Evolutionary conservation across 192 early-diverging fungal species (phyloP), one percentile per base, ranked within the genome.

Genomic region (Dimargaris cristalligena): DNA sequence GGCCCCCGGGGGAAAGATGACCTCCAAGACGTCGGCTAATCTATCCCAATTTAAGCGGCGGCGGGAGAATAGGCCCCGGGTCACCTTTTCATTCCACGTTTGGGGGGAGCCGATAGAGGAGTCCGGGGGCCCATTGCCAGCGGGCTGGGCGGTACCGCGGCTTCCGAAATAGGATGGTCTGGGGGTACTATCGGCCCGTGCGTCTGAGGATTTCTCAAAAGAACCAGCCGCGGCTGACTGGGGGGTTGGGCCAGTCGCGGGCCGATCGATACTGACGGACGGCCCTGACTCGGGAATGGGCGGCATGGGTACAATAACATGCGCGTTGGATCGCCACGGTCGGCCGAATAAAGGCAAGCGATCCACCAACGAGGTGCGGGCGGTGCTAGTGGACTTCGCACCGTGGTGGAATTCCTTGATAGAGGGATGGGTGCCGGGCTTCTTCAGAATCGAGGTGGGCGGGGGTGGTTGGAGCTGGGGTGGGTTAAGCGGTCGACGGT

Each of bases 401-500:
- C n/a, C n/a, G n/a, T n/a, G n/a, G n/a, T n/a, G n/a, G n/a, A n/a
- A n/a, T n/a, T n/a, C n/a, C n/a, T n/a, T n/a, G n/a, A n/a, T n/a
- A n/a, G n/a, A n/a, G n/a, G n/a, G n/a, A n/a, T n/a, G n/a, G n/a
- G n/a, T n/a, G n/a, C n/a, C n/a, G n/a, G n/a, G n/a, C n/a, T n/a
- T n/a, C n/a, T n/a, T n/a, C n/a, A n/a, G n/a, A n/a, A n/a, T n/a
- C n/a, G n/a, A n/a, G n/a, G n/a, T n/a, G n/a, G n/a, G n/a, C n/a
- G n/a, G n/a, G n/a, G n/a, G n/a, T n/a, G n/a, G n/a, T n/a, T n/a
- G n/a, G n/a, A n/a, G n/a, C n/a, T n/a, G n/a, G 50, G 55, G 55
- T 35, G 55, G 55, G 20, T 57, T 57, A 35, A 57, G 34, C 33
- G 55, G 55, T n/a, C 55, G 55, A n/a, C 55, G 55, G 55, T 57